Evolutionary conservation across 1,284 basidiomycete species (phyloP), one percentile per base, ranked within the genome.

Genomic region (Anthracocystis setariae): DNA sequence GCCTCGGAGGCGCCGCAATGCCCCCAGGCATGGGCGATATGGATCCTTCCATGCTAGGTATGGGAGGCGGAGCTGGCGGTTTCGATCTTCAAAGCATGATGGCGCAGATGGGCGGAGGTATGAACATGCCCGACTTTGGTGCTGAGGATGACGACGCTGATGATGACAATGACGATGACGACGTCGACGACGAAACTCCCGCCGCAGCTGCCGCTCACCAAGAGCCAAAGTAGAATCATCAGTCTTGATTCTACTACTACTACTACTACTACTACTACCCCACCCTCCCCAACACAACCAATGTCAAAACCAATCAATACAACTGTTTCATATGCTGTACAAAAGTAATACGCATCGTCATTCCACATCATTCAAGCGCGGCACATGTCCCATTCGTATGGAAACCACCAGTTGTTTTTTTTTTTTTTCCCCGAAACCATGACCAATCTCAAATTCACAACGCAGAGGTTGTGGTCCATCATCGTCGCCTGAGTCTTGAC

Each of bases 1-100:
- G 84, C 2, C 85, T 85, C 84, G 79, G 79, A 12, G 86, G 84
- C 8, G n/a, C n/a, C n/a, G n/a, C n/a, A n/a, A 76, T 76, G 74
- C 76, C n/a, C n/a, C n/a, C 76, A 18, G 79, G 78, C 8, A 76
- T 78, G 73, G 69, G 76, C 17, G 77, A 74, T 8, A 78, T 77
- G 75, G 69, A 63, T 21, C 59, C 59, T 5, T 46, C 37, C 8
- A 63, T 61, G 64, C 55, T 53, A 55, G 69, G 69, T 5, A 63
- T 73, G 84, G 79, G 79, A 37, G 53, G 53, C 9, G 58, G 64
- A 13, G 53, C 46, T 3, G 58, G 59, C 13, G 60, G 61, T 20
- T 45, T 60, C 27, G 62, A 74, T 38, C 55, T 76, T 38, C 66
- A 74, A 56, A 42, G 57, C 23, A 70, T 73, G 64, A 59, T 76